Evolutionary conservation across 208 protist species (phyloP), one percentile per base, ranked within the genome.

Genomic region (Naegleria fowleri): DNA sequence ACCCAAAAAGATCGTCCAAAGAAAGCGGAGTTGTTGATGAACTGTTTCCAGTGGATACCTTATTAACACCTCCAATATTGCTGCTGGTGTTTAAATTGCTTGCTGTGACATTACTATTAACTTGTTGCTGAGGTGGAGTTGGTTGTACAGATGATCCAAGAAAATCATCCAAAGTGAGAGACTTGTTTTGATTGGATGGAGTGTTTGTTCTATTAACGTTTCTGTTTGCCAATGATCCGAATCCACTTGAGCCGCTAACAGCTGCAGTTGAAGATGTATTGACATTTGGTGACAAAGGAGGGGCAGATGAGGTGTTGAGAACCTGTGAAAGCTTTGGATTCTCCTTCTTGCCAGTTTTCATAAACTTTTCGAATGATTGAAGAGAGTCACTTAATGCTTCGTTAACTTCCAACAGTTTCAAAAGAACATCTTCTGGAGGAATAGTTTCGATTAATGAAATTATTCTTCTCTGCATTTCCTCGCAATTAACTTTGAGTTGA

Each of bases 391-490:
- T 51, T 29, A 86, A 86, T 48, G 39, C 9, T 43, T 86, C 83
- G 25, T 86, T 9, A 48, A 88, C 41, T 38, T 88, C 85, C 0
- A 88, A 39, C 55, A 58, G 36, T 88, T 58, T 88, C 19, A 88
- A 39, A 15, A 88, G 40, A 29, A 88, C 22, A 38, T 19, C 4
- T 19, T 88, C 85, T 38, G 51, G 41, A 38, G 85, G 85, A 58
- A 88, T 38, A 2, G 22, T n/a, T 58, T 88, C 85, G 58, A 88
- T 88, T 22, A 88, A 36, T 58, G 15, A 40, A 48, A 88, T 39
- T 16, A 88, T 40, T 88, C 85, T 88, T 58, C 41, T 51, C 6
- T 58, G 19, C 85, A 88, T 88, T 88, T 88, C 85, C 29, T 88
- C 22, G n/a, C 39, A 58, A 58, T 88, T 88, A 22, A 39, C 41